These are phyloP conservation scores for Irpex sp. DNA, from an alignment of 1,284 basidiomycete species.

Conservation along the genomic window DNA sequence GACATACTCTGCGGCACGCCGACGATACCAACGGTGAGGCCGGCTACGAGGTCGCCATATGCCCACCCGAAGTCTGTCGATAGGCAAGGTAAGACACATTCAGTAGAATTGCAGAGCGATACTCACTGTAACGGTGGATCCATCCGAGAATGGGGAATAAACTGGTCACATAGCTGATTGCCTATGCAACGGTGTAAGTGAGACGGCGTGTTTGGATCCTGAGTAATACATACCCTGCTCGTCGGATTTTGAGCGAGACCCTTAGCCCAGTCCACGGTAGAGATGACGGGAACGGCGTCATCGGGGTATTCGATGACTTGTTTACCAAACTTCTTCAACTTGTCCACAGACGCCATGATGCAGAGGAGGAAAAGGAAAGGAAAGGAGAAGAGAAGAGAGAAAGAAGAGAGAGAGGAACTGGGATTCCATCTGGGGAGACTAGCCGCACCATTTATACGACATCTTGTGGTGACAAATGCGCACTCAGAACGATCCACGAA, in stretches of 20 bases:
- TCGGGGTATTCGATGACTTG: constrained; percentile 55
- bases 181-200: constrained; percentile 29
- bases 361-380: constrained; percentile 4
- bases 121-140: constrained; percentile 75
- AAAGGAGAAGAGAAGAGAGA: not conserved
- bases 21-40: constrained; percentile 86
- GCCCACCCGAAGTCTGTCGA: constrained; percentile 60
- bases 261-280: constrained; percentile 44
- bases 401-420: not conserved
- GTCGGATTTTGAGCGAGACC: constrained; percentile 36
- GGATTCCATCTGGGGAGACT: not conserved
- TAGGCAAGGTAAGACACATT: not conserved
- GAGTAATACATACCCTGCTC: constrained; percentile 33
- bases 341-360: constrained; percentile 30
- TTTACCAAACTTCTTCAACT: constrained; percentile 46
- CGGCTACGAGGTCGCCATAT: constrained; percentile 78
- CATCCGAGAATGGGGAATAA: constrained; percentile 81
- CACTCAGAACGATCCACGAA: not conserved
- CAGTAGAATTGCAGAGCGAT: not conserved
- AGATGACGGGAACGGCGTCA: constrained; percentile 46
- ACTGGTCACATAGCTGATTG: constrained; percentile 52
- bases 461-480: not conserved
- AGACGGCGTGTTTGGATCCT: constrained; percentile 1
- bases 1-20: constrained; percentile 86
- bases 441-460: not conserved